Conservation (phyloP, 2,329 filamentous ascomycete species). For the Penicillium sp. region DNA sequence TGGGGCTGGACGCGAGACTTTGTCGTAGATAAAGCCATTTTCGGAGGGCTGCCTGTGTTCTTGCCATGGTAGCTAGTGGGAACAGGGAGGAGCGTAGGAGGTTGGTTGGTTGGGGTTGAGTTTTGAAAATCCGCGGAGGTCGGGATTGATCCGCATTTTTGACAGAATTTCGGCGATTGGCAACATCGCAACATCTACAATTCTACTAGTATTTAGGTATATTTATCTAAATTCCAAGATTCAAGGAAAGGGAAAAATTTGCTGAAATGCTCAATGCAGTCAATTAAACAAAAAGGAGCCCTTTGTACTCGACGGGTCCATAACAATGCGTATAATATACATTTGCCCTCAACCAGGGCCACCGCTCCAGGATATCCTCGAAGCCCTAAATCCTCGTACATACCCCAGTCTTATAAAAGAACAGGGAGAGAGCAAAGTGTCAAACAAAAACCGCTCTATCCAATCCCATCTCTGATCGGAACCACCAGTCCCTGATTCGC, state of each 20-base stretch:
- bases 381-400: constrained; percentile 1
- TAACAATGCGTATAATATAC: constrained; percentile 39
- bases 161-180: neutral
- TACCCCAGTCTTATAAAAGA: constrained; percentile 19
- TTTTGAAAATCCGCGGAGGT: neutral
- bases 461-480: neutral
- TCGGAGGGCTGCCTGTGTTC: neutral
- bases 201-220: neutral
- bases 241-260: neutral
- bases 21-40: neutral
- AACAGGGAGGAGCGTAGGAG: neutral
- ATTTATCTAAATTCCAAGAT: neutral
- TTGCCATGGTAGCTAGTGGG: neutral
- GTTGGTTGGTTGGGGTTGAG: neutral
- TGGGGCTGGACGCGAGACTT: neutral
- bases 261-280: constrained; percentile 24
- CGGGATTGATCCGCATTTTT: constrained; percentile 1
- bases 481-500: constrained; percentile 1
- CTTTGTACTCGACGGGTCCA: constrained; percentile 23
- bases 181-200: neutral
- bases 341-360: constrained; percentile 32
- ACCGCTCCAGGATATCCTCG: constrained; percentile 18
- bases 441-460: constrained; percentile 5
- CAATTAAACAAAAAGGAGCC: constrained; percentile 28
- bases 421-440: constrained; percentile 11